Evolutionary conservation across 768 basidiomycete species (phyloP).

Genomic region (Podaxis pistillaris): DNA sequence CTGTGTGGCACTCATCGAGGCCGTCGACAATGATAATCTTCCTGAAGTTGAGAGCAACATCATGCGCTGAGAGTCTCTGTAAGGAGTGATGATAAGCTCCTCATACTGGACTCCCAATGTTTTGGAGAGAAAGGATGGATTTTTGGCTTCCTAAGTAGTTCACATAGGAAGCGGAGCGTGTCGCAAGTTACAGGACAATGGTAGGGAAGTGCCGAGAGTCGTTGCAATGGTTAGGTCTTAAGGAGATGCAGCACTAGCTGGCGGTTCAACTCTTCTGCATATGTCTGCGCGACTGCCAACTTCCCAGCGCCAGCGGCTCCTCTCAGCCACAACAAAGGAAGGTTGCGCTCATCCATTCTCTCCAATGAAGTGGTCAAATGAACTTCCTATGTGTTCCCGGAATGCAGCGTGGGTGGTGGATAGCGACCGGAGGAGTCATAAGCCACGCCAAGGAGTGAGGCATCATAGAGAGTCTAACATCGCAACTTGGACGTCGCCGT

Average conservation of each 20-base stretch:
- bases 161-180: background rate
- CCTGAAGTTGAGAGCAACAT: too few species aligned
- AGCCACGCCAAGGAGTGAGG: background rate
- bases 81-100: constrained; percentile 16
- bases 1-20: constrained; percentile 25
- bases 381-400: background rate
- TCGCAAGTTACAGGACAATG: constrained; percentile 26
- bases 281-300: constrained; percentile 23
- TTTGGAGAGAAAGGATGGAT: constrained; percentile 17
- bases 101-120: constrained; percentile 17
- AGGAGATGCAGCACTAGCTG: constrained; percentile 31
- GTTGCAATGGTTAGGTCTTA: constrained; percentile 22
- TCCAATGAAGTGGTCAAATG: background rate
- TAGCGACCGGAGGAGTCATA: background rate
- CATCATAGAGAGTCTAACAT: background rate
- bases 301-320: constrained; percentile 26
- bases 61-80: background rate
- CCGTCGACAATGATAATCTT: constrained; percentile 24
- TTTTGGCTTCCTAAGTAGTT: background rate
- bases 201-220: constrained; percentile 25
- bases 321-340: constrained; percentile 18
- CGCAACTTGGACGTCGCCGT: too few species aligned
- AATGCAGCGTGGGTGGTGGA: background rate
- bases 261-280: constrained; percentile 19
- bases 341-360: too few species aligned